These are phyloP conservation scores for Jaenimonas drosophilae DNA, from an alignment of 208 protist species.

Conservation along the genomic window DNA sequence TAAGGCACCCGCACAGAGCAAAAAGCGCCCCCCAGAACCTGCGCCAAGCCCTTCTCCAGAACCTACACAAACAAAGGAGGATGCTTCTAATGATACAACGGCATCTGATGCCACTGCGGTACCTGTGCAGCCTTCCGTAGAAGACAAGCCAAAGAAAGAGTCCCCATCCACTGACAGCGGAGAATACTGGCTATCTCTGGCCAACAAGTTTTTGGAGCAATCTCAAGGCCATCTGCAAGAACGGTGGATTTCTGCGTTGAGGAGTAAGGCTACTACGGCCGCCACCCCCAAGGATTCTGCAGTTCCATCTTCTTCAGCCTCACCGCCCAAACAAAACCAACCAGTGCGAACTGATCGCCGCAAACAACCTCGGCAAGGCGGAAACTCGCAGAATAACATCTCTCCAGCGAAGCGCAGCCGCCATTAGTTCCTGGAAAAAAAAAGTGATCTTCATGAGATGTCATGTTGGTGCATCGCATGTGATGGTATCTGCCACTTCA, in stretches of 20 bases:
- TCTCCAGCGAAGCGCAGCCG: too few relatives aligned
- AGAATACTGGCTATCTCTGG: conserved; percentile 48
- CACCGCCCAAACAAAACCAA: too few relatives aligned
- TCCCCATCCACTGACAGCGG: conserved; percentile 6
- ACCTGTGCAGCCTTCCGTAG: background rate
- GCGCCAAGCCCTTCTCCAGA: background rate
- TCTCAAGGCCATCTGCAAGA: conserved; percentile 36
- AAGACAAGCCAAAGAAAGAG: background rate
- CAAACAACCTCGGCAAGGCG: background rate
- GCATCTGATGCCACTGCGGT: background rate
- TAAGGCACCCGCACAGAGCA: conserved; percentile 9
- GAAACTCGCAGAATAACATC: too few relatives aligned
- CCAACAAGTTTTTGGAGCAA: conserved; percentile 20
- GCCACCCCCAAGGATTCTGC: background rate
- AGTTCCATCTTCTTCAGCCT: too few relatives aligned
- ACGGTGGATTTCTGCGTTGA: conserved; percentile 44
- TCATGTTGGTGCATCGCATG: too few relatives aligned
- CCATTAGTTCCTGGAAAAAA: too few relatives aligned
- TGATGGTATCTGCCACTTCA: too few relatives aligned
- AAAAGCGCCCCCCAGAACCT: background rate
- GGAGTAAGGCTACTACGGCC: background rate
- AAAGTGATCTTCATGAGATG: too few relatives aligned
- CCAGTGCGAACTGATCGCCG: background rate
- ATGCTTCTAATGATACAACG: background rate
- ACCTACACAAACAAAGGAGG: background rate